Evolutionary conservation across 106 monocot species (phyloP).

Genomic region (Dioscorea zingiberensis): DNA sequence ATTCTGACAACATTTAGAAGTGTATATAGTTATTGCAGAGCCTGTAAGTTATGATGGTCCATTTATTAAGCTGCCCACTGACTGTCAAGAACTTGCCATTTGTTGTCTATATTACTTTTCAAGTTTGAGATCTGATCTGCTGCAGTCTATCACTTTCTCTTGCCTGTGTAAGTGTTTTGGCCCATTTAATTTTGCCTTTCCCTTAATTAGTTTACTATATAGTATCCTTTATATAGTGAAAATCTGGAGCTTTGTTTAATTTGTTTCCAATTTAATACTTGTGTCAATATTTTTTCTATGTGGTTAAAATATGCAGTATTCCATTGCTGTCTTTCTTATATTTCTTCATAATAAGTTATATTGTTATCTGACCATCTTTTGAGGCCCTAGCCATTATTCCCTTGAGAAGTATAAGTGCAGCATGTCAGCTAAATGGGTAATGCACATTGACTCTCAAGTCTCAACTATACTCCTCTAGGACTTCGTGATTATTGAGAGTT

Average conservation of each 20-base stretch:
- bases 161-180: constrained; percentile 54
- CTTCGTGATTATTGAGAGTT: no score
- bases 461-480: no score
- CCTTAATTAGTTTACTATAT: background rate
- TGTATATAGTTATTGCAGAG: constrained; percentile 32
- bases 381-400: no score
- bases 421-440: no score
- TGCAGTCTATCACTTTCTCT: constrained; percentile 56
- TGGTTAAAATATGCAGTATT: background rate
- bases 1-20: background rate
- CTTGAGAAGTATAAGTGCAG: no score
- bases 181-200: background rate
- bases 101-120: constrained; percentile 70
- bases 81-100: constrained; percentile 75
- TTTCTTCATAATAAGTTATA: background rate
- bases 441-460: no score
- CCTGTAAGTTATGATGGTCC: constrained; percentile 40
- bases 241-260: background rate
- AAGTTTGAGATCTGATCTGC: constrained; percentile 38
- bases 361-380: no score
- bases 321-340: background rate
- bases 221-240: background rate
- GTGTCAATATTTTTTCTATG: background rate
- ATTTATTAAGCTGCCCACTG: constrained; percentile 63
- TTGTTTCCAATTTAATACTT: background rate